phyloP scores from a whole-genome alignment of 1,139 yeast species.

The Nakaseomyces kungkrabaensis region DNA sequence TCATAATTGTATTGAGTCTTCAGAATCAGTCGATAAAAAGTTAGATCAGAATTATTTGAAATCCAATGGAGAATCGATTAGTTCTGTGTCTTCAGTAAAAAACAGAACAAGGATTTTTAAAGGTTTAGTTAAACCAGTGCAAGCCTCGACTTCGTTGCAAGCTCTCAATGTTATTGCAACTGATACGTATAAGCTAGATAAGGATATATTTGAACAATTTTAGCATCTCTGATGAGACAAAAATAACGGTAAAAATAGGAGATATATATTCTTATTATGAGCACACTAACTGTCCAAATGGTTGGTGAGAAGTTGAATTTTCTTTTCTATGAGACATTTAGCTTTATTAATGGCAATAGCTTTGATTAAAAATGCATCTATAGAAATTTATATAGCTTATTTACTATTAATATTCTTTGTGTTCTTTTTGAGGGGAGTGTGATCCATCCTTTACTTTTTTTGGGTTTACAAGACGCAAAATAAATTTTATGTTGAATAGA shows the following conservation, averaged over 20 bases:
- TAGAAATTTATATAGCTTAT: too few relatives aligned
- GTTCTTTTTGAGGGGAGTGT: background rate
- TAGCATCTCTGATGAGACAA: background rate
- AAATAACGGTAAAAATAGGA: too few relatives aligned
- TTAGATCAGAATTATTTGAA: background rate
- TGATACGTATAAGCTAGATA: background rate
- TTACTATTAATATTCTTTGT: background rate
- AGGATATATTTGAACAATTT: background rate
- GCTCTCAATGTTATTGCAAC: background rate
- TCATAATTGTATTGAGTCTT: too few relatives aligned
- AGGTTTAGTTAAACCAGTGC: background rate
- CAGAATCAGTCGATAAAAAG: too few relatives aligned
- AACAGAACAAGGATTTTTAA: background rate
- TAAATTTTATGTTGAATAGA: background rate
- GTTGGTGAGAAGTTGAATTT: background rate
- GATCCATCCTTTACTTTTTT: background rate
- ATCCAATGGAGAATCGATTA: background rate
- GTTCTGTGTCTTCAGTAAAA: background rate
- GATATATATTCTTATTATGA: too few relatives aligned
- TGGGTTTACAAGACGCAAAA: background rate
- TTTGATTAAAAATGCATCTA: too few relatives aligned
- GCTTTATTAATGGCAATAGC: too few relatives aligned
- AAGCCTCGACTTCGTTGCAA: background rate
- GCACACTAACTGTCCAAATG: too few relatives aligned
- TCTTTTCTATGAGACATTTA: background rate